A percentile compares a stretch with the other conserved stretches of the same genome.
phyloP scores from a whole-genome alignment of 306 rosid genomes.

The Cucurbita ficifolia region DNA sequence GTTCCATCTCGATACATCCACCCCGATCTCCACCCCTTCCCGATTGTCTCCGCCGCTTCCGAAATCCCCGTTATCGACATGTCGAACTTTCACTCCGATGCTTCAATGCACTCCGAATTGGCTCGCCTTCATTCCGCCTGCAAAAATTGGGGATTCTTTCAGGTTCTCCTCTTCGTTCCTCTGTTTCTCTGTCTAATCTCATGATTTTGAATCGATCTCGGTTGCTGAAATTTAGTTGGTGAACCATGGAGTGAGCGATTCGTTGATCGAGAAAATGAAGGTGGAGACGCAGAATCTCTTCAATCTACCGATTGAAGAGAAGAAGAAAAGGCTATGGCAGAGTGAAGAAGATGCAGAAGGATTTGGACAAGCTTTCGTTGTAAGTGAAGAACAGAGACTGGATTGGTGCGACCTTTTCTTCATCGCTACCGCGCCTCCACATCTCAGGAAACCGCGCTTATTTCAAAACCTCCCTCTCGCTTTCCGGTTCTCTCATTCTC shows the following conservation, averaged over 20 bases:
- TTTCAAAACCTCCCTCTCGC: constrained; percentile 35
- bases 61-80: not conserved
- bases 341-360: constrained; percentile 32
- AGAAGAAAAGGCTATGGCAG: constrained; percentile 42
- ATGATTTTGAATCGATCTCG: not conserved
- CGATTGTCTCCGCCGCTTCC: not conserved
- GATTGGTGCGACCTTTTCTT: constrained; percentile 45
- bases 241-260: constrained; percentile 35
- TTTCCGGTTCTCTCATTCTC: constrained; percentile 19
- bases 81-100: not conserved
- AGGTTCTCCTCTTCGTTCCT: not conserved
- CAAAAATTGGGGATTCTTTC: constrained; percentile 1
- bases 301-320: constrained; percentile 35
- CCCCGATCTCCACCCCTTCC: not conserved
- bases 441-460: constrained; percentile 28
- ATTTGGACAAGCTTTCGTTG: constrained; percentile 48
- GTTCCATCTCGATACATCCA: not conserved
- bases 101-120: not conserved
- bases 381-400: constrained; percentile 23
- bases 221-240: not conserved
- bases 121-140: not conserved
- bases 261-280: constrained; percentile 28
- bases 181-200: not conserved
- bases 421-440: constrained; percentile 22
- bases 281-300: constrained; percentile 23